Evolutionary conservation across 371 early-diverging fungal genomes (phyloP).

Genomic region (Mucor indicus): DNA sequence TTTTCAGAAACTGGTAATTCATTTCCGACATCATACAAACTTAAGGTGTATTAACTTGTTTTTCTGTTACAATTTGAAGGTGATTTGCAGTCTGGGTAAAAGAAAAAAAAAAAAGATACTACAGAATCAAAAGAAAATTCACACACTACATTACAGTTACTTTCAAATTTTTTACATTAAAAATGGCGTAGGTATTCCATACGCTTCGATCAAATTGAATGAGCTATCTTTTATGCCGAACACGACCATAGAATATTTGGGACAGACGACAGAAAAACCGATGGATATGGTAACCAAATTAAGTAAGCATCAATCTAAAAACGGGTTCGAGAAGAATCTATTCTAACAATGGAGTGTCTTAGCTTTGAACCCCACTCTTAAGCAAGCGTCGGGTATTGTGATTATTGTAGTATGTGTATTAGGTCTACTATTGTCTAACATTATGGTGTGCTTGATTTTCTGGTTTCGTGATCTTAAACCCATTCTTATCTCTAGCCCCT

Average conservation of each 20-base stretch:
- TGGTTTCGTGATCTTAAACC: slow-evolving; percentile 22
- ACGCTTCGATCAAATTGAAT: slow-evolving; percentile 22
- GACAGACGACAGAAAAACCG: slow-evolving; percentile 22
- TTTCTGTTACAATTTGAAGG: slow-evolving; percentile 4
- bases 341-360: too few relatives aligned
- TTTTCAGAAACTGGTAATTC: slow-evolving; percentile 21
- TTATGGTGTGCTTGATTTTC: slow-evolving; percentile 26
- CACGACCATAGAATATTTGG: slow-evolving; percentile 24
- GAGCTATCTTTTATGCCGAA: slow-evolving; percentile 15
- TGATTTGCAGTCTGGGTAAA: slow-evolving; percentile 18
- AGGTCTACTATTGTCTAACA: slow-evolving; percentile 16
- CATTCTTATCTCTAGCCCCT: slow-evolving; percentile 37
- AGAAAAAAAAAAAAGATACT: too few relatives aligned
- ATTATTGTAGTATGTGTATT: slow-evolving; percentile 14
- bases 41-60: too few relatives aligned
- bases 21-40: too few relatives aligned
- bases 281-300: slow-evolving; percentile 11
- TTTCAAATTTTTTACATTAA: slow-evolving; percentile 14
- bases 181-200: slow-evolving; percentile 8
- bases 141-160: slow-evolving; percentile 13
- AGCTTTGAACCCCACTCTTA: slow-evolving; percentile 28
- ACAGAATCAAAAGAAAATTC: too few relatives aligned
- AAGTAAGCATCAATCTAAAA: background rate
- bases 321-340: too few relatives aligned
- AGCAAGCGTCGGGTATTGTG: slow-evolving; percentile 13